Evolutionary conservation across 1,139 yeast genomes (phyloP), one percentile per base, ranked within the genome.

Genomic region (Hansenula lynferdii): DNA sequence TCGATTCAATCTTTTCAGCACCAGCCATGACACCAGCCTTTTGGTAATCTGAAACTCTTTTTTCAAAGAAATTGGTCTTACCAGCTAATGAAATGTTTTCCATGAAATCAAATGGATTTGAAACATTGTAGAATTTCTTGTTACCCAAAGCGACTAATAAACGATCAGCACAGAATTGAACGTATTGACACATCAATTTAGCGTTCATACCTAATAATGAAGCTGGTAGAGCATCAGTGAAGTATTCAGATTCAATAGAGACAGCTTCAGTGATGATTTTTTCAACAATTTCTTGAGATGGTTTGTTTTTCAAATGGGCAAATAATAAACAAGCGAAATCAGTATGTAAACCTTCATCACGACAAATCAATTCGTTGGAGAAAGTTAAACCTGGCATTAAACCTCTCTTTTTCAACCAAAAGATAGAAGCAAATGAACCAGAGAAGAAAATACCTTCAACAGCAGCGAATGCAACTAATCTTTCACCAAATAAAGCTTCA

Each of bases 321-420:
- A 86, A 92, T 62, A 92, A 75, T 60, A 92, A 74, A 68, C 97
- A 90, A 28, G 97, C 97, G 68, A 92, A 92, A 67, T 92, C 99
- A 38, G 98, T 90, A 71, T 92, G 97, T 66, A 89, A 73, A 62
- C 98, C 98, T 72, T 92, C 97, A 66, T 92, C 99, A 69, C 98
- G 87, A 61, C 95, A 86, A 60, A 92, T 94, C 63, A 90, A 79
- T 65, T 90, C 97, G 67, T 92, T 92, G 45, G 97, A 89, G 73
- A 90, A 89, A 38, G 97, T 89, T 56, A 92, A 75, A 58, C 98
- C 99, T 36, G 98, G 98, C 97, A 92, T 89, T 60, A 90, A 73
- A 58, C 97, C 97, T 62, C 96, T 83, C 77, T 89, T 89, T 77
- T 90, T 87, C 61, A 92, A 79, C 97, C 97, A 90, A 72, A 90